Evolutionary conservation across 768 basidiomycete species (phyloP), one percentile per base, ranked within the genome.

Genomic region (Rickenella mellea): DNA sequence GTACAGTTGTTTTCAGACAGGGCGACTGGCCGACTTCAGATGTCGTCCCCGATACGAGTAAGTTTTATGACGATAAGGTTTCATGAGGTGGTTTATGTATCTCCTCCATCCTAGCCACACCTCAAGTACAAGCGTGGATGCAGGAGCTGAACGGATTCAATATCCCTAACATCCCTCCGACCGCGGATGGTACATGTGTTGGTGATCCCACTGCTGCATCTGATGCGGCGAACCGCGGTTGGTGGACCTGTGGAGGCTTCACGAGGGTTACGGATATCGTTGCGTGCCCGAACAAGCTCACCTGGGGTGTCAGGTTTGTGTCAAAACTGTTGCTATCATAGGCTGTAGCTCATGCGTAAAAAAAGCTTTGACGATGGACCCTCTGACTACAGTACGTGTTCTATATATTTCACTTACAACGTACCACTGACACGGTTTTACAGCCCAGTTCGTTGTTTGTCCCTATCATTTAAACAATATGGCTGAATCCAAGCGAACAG

Each of bases 171-270:
- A 51, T 83, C 19, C n/a, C 56, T 6, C 74, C 75, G 4, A 90
- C 83, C 0, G 53, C 51, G 2, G 77, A 86, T 45, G 83, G 83
- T n/a, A 72, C 78, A 1, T 92, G 89, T 57, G 63, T 51, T 10
- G 68, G 68, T 38, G 74, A 86, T 50, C 68, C 80, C 19, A 56
- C 52, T 6, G 73, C 76, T 4, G 76, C 73, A 4, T 64, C 73
- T 0, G 59, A 80, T 32, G 74, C 80, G 26, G 63, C 71, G n/a
- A 59, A 59, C 33, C 76, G 76, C 49, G 88, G 88, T 32, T 93
- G 89, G 89, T 93, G 89, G 89, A 86, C 90, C 22, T 93, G 89
- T 52, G 84, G 87, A 53, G 81, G 81, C 9, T 69, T 67, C 51
- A 78, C 78, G 11, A 69, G 81, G 6, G 39, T 30, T 9, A 67